phyloP scores from a whole-genome alignment of 2,329 filamentous ascomycete genomes.

The Alternaria sp. region DNA sequence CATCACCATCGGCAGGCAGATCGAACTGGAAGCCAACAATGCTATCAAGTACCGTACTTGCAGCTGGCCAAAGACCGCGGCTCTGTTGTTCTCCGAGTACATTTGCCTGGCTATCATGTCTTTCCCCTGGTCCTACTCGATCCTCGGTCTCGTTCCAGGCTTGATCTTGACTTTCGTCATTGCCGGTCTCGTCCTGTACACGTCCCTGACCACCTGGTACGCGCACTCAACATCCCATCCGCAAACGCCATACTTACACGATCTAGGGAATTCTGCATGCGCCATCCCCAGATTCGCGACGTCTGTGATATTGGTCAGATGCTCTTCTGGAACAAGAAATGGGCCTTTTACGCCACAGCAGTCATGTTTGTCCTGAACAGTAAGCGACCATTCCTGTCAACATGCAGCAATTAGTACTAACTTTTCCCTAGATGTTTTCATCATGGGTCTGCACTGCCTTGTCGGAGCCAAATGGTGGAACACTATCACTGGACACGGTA shows the following conservation, averaged over 20 bases:
- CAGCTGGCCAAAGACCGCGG: slow-evolving; percentile 94
- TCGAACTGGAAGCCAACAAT: slow-evolving; percentile 76
- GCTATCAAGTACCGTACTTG: slow-evolving; percentile 92
- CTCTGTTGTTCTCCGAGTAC: slow-evolving; percentile 90
- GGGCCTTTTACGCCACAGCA: slow-evolving; percentile 72
- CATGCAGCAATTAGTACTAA: not conserved
- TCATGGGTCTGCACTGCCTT: slow-evolving; percentile 75
- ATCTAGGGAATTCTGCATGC: slow-evolving; percentile 82
- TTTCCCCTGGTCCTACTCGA: slow-evolving; percentile 90
- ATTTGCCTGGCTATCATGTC: slow-evolving; percentile 95
- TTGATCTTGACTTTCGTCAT: slow-evolving; percentile 82
- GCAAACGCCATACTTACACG: slow-evolving; percentile 10
- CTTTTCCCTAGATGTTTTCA: slow-evolving; percentile 19
- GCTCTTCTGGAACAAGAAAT: slow-evolving; percentile 84
- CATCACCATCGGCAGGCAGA: slow-evolving; percentile 67
- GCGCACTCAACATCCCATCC: slow-evolving; percentile 17
- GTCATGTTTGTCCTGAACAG: slow-evolving; percentile 95
- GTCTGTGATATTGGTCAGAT: slow-evolving; percentile 96
- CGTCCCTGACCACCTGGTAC: slow-evolving; percentile 70
- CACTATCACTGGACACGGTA: slow-evolving; percentile 75
- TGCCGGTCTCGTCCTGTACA: slow-evolving; percentile 82
- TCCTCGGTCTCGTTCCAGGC: slow-evolving; percentile 85
- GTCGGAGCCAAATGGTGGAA: slow-evolving; percentile 88
- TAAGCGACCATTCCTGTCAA: slow-evolving; percentile 64
- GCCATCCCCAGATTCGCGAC: slow-evolving; percentile 89